Evolutionary conservation across 345 rosid species (phyloP), one percentile per base, ranked within the genome.

Genomic region (Brassica carinata): DNA sequence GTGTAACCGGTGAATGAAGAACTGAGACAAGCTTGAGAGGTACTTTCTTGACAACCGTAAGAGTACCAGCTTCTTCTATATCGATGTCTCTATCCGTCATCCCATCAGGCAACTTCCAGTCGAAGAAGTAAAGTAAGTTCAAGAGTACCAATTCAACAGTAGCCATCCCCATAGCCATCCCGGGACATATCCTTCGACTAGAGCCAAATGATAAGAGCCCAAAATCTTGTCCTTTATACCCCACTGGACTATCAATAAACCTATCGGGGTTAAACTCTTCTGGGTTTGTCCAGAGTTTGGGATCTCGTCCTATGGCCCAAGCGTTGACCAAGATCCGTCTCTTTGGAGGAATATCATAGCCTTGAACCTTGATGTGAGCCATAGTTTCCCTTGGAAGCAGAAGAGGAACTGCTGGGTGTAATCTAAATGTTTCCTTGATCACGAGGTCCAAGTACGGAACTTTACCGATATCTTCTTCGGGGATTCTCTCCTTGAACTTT

Each of bases 101-200:
- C 58, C 85, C 89, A 17, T 65, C 26, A 2, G 89, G 86, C 19
- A 68, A 30, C 19, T 71, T 73, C 89, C 87, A 86, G 29, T 86
- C 67, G 3, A 84, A 86, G 73, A 63, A 80, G 43, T 80, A 84
- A 69, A 85, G 55, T 48, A 69, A 85, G 55, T 48, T 48, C 55
- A 48, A 48, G 55, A 48, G 55, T 48, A 15, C 55, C 55, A 48
- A 5, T 13, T 85, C 87, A n/a, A 86, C 64, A 3, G 57, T 78
- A 2, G 63, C 19, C 0, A 69, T 43, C 40, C 82, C 90, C 67
- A 90, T 2, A 67, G 90, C 36, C 85, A 90, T 36, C 79, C 70
- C 94, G 0, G 89, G 91, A 73, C 94, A 40, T 11, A 8, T 40
- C 80, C 94, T 85, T 57, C 89, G 68, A 7, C 91, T 90, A 8